These are phyloP conservation scores for Saccharomyces hybrid DNA, from an alignment of 1,139 yeast species.

Conservation along the genomic window DNA sequence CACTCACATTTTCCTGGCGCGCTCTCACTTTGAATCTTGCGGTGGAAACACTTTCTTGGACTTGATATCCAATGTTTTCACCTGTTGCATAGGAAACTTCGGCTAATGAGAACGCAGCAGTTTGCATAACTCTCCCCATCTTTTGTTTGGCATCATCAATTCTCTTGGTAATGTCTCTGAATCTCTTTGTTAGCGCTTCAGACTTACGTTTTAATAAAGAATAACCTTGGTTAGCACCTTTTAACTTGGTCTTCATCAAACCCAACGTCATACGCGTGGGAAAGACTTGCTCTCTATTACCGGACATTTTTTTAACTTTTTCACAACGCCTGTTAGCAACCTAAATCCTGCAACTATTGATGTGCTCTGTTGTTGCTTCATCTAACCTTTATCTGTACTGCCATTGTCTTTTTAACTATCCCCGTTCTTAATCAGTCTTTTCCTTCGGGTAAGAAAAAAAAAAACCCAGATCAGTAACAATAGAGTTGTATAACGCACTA, in stretches of 20 bases:
- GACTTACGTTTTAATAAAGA: conserved; percentile 88
- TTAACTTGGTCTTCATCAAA: conserved; percentile 86
- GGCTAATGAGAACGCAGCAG: conserved; percentile 94
- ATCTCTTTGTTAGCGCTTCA: conserved; percentile 92
- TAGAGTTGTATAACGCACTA: not conserved
- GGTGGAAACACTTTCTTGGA: conserved; percentile 83
- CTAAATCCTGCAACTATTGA: not conserved
- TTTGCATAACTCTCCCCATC: conserved; percentile 98
- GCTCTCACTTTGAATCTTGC: conserved; percentile 90
- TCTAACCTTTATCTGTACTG: not conserved
- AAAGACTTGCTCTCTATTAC: conserved; percentile 71
- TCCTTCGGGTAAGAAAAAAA: not conserved
- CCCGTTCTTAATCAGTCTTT: not conserved
- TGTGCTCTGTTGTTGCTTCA: not conserved
- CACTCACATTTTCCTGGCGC: conserved; percentile 91
- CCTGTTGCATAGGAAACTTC: conserved; percentile 98
- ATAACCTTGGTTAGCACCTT: conserved; percentile 97
- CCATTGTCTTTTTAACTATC: not conserved
- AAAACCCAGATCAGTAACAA: not conserved
- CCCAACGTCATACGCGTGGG: conserved; percentile 98
- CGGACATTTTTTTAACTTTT: conserved; percentile 29
- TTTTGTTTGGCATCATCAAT: conserved; percentile 92
- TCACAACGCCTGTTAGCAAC: not conserved
- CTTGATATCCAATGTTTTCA: conserved; percentile 88
- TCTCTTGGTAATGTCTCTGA: conserved; percentile 88